Percentiles rank a stretch among this genome's conserved stretches.
phyloP scores from a whole-genome alignment of 1,139 yeast genomes.

The Yamadazyma spencermartinsiae region DNA sequence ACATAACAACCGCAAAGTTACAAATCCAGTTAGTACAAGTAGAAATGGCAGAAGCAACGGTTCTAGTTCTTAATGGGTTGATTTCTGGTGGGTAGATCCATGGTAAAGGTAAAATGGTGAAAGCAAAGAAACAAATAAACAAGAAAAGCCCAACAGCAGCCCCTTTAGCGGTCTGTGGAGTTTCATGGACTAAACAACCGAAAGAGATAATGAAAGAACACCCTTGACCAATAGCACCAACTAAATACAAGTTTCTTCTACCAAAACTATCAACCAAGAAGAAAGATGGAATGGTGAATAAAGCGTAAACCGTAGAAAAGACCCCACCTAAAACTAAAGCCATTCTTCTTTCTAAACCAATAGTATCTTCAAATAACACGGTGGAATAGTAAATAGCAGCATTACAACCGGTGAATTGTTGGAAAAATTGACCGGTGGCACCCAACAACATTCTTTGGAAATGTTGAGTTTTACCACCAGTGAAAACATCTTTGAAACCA shows the following conservation, averaged over 20 bases:
- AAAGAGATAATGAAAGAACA: constrained; percentile 37
- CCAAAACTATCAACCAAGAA: constrained; percentile 61
- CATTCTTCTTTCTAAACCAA: constrained; percentile 48
- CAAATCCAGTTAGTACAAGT: constrained; percentile 47
- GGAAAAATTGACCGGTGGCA: constrained; percentile 50
- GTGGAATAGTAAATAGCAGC: constrained; percentile 66
- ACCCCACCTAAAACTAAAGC: constrained; percentile 62
- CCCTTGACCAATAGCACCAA: constrained; percentile 48
- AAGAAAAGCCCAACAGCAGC: constrained; percentile 52
- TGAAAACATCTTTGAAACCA: constrained; percentile 48
- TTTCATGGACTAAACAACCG: constrained; percentile 36
- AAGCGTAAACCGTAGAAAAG: constrained; percentile 56
- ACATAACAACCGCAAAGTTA: constrained; percentile 46
- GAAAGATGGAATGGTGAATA: constrained; percentile 59
- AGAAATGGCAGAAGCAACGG: constrained; percentile 50
- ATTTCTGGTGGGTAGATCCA: constrained; percentile 62
- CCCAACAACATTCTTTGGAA: constrained; percentile 57
- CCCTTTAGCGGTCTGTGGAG: constrained; percentile 37
- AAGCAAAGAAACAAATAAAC: constrained; percentile 51
- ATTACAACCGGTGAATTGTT: constrained; percentile 59
- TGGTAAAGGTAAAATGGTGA: constrained; percentile 54
- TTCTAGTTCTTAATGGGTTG: constrained; percentile 57
- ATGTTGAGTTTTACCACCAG: constrained; percentile 57
- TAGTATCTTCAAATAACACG: constrained; percentile 54
- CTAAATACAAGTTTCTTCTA: constrained; percentile 57